These are phyloP conservation scores for Phialemonium atrogriseum DNA, from an alignment of 2,329 filamentous ascomycete species.

Conservation along the genomic window DNA sequence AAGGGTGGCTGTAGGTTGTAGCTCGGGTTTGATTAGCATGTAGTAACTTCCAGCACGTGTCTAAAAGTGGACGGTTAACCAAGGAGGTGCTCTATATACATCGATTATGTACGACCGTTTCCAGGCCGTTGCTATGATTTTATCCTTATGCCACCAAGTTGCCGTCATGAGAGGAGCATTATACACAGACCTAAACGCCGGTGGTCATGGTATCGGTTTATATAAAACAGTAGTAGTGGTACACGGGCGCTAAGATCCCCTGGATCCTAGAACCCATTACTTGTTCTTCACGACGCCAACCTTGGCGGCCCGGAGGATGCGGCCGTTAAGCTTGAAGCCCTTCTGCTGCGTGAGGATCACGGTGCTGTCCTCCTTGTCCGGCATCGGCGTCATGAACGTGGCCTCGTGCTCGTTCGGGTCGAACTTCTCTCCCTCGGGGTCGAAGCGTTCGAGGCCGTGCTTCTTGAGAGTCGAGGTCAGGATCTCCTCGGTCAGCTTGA, in stretches of 20 bases:
- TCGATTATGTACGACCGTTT: too few species aligned
- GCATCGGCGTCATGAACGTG: constrained; percentile 83
- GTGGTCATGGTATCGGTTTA: constrained; percentile 8
- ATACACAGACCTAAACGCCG: constrained; percentile 30
- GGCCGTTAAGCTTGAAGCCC: constrained; percentile 88
- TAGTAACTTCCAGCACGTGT: too few species aligned
- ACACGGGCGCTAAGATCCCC: constrained; percentile 16
- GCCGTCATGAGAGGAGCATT: constrained; percentile 37
- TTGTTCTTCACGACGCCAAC: constrained; percentile 90
- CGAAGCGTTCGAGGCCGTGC: constrained; percentile 86
- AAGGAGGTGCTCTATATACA: too few species aligned
- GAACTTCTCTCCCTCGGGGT: constrained; percentile 79
- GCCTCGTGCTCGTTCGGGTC: constrained; percentile 96
- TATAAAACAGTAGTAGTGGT: constrained; percentile 20
- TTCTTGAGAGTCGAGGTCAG: constrained; percentile 83
- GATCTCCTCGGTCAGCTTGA: constrained; percentile 92
- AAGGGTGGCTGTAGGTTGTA: too few species aligned
- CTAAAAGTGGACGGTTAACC: too few species aligned
- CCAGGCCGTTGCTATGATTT: too few species aligned
- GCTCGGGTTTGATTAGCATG: too few species aligned
- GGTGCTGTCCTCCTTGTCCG: constrained; percentile 80
- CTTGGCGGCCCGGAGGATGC: constrained; percentile 85
- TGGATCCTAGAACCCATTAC: constrained; percentile 16
- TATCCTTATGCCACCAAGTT: constrained; percentile 7
- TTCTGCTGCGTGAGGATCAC: constrained; percentile 93